Conservation (phyloP, 2,329 filamentous ascomycete genomes). For the Alternaria longipes region DNA sequence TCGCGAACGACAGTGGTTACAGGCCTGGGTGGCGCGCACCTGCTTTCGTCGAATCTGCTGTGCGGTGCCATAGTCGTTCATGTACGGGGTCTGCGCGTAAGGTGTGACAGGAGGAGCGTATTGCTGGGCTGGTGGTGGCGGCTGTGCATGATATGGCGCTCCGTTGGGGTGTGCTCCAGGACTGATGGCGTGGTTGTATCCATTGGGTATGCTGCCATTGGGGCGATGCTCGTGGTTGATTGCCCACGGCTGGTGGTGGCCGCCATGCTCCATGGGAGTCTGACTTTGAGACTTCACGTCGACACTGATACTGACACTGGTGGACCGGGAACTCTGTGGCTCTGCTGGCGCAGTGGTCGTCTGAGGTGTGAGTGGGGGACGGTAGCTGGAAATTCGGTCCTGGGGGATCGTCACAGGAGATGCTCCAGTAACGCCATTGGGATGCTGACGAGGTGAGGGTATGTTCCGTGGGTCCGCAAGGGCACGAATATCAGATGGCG, state of each 20-base stretch:
- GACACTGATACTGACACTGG: conserved; percentile 37
- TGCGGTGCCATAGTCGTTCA: conserved; percentile 39
- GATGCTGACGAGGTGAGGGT: conserved; percentile 46
- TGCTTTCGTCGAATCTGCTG: conserved; percentile 46
- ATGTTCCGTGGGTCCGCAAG: conserved; percentile 46
- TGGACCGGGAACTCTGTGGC: conserved; percentile 33
- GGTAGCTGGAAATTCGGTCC: conserved; percentile 46
- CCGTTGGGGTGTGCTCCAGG: conserved; percentile 39
- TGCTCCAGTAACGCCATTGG: conserved; percentile 46
- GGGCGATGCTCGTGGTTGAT: conserved; percentile 45
- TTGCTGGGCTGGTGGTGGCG: conserved; percentile 39
- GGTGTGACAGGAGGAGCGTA: conserved; percentile 41
- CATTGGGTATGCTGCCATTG: conserved; percentile 45
- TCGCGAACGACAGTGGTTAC: conserved; percentile 58
- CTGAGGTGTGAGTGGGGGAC: conserved; percentile 45
- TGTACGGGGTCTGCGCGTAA: conserved; percentile 41
- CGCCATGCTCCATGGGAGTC: conserved; percentile 48
- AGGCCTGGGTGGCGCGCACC: conserved; percentile 68
- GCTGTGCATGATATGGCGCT: conserved; percentile 42
- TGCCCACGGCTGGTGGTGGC: conserved; percentile 44
- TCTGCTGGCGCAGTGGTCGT: conserved; percentile 35
- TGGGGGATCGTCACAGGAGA: conserved; percentile 45
- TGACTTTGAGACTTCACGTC: conserved; percentile 42
- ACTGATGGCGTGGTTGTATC: conserved; percentile 45
- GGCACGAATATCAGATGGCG: conserved; percentile 46